Percentiles rank a stretch among this genome's conserved stretches.
Evolutionary conservation across 495 filamentous ascomycete species (phyloP).

Genomic region (Aspergillus leporis): DNA sequence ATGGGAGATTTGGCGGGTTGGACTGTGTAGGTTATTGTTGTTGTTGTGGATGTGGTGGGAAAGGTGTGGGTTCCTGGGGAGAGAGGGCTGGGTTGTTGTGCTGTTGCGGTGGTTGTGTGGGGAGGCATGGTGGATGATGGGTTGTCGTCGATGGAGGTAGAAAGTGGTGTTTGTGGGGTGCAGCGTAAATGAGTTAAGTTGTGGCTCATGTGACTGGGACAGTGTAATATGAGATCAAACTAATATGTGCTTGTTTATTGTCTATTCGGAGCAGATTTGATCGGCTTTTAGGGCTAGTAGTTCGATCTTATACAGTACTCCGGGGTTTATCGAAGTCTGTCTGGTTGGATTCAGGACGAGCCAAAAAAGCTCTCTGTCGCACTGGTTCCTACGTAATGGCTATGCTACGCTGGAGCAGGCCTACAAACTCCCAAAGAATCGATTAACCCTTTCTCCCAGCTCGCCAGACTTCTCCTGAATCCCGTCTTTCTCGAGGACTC

Average conservation of each 20-base stretch:
- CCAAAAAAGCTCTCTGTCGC: not conserved
- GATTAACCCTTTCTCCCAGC: constrained; percentile 27
- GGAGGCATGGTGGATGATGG: too few species aligned
- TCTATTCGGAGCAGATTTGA: too few species aligned
- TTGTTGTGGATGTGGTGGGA: constrained; percentile 14
- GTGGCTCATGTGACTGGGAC: too few species aligned
- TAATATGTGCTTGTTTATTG: too few species aligned
- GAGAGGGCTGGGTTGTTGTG: not conserved
- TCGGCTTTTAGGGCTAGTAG: too few species aligned
- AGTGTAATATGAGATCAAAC: too few species aligned
- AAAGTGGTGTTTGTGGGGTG: too few species aligned
- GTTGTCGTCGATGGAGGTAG: too few species aligned
- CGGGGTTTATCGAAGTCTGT: not conserved
- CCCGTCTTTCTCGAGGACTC: constrained; percentile 27
- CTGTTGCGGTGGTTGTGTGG: not conserved
- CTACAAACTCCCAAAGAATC: constrained; percentile 38
- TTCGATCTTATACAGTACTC: too few species aligned
- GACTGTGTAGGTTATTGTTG: constrained; percentile 22
- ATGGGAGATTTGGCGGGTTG: too few species aligned
- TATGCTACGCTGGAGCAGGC: not conserved
- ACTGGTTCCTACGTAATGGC: not conserved
- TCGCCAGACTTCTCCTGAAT: constrained; percentile 33
- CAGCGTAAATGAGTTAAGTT: too few species aligned
- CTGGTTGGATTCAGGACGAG: not conserved
- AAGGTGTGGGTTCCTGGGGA: constrained; percentile 29